Conservation (phyloP, 2,329 filamentous ascomycete species). For the Xylariaceae sp. region DNA sequence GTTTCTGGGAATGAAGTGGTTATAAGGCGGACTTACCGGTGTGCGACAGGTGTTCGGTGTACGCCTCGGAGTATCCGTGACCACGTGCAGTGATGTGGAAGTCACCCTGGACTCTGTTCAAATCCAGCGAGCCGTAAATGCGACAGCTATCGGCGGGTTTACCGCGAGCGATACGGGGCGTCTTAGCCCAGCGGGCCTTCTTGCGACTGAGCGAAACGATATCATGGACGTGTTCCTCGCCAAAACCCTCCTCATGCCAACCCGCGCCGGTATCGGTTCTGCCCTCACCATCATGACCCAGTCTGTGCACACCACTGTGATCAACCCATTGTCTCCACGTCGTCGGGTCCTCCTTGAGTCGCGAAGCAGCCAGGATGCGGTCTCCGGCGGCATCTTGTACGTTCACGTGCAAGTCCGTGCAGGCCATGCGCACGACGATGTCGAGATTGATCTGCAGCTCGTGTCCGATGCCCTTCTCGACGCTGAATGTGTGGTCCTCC, state of each 20-base stretch:
- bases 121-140: conserved; percentile 80
- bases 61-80: conserved; percentile 84
- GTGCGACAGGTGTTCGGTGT: conserved; percentile 69
- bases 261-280: conserved; percentile 52
- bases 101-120: conserved; percentile 96
- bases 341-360: conserved; percentile 71
- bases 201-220: conserved; percentile 67
- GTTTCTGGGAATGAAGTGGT: not conserved
- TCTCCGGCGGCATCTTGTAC: conserved; percentile 95
- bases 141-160: conserved; percentile 67
- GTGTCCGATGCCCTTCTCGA: conserved; percentile 86
- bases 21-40: conserved; percentile 49
- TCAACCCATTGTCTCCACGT: conserved; percentile 79
- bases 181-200: conserved; percentile 67
- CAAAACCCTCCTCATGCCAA: conserved; percentile 62
- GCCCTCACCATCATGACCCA: conserved; percentile 52
- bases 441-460: conserved; percentile 93
- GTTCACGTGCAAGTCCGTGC: conserved; percentile 85
- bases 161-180: conserved; percentile 56
- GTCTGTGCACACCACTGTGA: conserved; percentile 57
- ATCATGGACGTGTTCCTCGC: conserved; percentile 84
- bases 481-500: conserved; percentile 84
- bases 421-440: conserved; percentile 84
- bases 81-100: conserved; percentile 96
- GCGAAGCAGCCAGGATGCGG: conserved; percentile 73